Percentiles rank a stretch among this genome's conserved stretches.
Evolutionary conservation across 2,329 filamentous ascomycete species (phyloP).

Genomic region (Epichloe gansuensis): DNA sequence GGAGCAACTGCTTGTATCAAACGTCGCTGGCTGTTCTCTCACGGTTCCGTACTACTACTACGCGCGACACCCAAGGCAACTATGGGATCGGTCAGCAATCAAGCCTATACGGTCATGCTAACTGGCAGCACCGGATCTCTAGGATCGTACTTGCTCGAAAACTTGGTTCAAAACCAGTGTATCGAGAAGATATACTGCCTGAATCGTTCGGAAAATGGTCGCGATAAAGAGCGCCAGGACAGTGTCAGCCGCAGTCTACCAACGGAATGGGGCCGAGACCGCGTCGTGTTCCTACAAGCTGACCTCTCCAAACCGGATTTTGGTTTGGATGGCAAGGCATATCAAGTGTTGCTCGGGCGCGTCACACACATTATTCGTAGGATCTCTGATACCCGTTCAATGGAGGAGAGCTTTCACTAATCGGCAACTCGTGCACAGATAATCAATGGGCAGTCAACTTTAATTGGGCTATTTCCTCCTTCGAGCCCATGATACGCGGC

Average conservation of each 20-base stretch:
- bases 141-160: neutral
- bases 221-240: neutral
- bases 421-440: neutral
- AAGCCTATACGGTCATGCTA: conserved; percentile 27
- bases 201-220: neutral
- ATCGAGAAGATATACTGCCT: neutral
- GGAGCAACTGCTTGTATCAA: neutral
- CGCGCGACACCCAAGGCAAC: neutral
- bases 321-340: neutral
- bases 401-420: neutral
- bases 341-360: neutral
- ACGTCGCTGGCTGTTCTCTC: neutral
- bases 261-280: neutral
- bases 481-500: conserved; percentile 1
- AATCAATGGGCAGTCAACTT: conserved; percentile 3
- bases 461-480: neutral
- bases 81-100: conserved; percentile 8
- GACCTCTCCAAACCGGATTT: neutral
- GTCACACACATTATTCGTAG: neutral
- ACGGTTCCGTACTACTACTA: neutral
- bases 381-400: neutral
- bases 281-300: neutral
- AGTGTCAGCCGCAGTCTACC: neutral
- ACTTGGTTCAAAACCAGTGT: neutral
- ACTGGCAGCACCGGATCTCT: conserved; percentile 27